Conservation (phyloP, 2,329 filamentous ascomycete genomes). For the Graphium sp. region DNA sequence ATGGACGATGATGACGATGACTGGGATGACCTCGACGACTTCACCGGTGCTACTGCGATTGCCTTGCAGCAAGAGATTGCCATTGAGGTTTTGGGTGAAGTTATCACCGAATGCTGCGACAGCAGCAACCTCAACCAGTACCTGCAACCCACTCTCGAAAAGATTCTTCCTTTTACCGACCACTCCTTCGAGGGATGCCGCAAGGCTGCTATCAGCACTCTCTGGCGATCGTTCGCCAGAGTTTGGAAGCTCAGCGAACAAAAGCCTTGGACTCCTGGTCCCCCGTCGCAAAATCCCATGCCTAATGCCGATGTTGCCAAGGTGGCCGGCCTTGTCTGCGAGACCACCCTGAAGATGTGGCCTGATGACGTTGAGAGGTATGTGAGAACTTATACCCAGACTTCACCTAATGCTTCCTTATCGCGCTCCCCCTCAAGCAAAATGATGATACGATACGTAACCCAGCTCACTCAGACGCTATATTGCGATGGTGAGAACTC, state of each 20-base stretch:
- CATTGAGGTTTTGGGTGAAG: conserved; percentile 83
- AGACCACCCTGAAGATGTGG: conserved; percentile 73
- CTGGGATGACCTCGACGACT: conserved; percentile 70
- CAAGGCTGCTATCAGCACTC: conserved; percentile 76
- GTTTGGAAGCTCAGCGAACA: conserved; percentile 81
- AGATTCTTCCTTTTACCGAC: conserved; percentile 64
- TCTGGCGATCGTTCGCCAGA: conserved; percentile 87
- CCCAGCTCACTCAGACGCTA: conserved; percentile 99
- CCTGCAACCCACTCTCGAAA: conserved; percentile 76
- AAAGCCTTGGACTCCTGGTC: conserved; percentile 22
- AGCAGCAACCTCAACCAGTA: conserved; percentile 60
- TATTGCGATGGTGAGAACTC: conserved; percentile 81
- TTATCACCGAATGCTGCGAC: conserved; percentile 72
- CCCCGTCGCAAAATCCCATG: conserved; percentile 55
- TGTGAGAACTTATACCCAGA: conserved; percentile 22
- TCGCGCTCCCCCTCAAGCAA: conserved; percentile 11
- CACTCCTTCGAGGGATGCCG: conserved; percentile 88
- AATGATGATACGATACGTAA: conserved; percentile 89
- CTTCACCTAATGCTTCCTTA: conserved; percentile 2
- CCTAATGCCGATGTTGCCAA: conserved; percentile 23
- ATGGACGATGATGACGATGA: conserved; percentile 55
- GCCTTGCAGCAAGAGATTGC: conserved; percentile 96
- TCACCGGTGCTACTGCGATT: conserved; percentile 72
- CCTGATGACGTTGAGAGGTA: conserved; percentile 86
- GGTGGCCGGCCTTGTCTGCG: conserved; percentile 73